Evolutionary conservation across 176 grass and related monocot genomes (phyloP), one percentile per base, ranked within the genome.

Genomic region (Oryza coarctata): DNA sequence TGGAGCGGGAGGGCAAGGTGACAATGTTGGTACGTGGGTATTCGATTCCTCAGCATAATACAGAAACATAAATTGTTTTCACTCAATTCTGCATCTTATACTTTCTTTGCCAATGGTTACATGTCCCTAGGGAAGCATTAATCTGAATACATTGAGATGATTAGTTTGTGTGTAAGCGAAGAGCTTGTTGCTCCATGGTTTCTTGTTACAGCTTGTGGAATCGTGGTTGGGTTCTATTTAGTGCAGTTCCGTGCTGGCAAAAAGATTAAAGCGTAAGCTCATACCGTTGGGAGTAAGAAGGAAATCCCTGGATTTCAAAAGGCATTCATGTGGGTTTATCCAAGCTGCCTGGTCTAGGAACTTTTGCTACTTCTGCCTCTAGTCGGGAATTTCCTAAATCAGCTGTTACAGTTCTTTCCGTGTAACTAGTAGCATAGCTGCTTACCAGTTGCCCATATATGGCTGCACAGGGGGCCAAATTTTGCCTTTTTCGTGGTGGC

Each of bases 11-110:
- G 36, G 29, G 15, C n/a, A 25, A 33, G 34, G 38, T 39, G 6
- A 79, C 40, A 74, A 90, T 61, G 60, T 70, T 18, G 84, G 79
- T 90, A 83, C 9, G 83, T 49, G 9, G n/a, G 45, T 7, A 62
- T 71, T 64, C 9, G 7, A 20, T 23, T 64, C 20, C 20, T 66
- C 22, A 0, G 20, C 27, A 23, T 63, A 75, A 2, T 71, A 25
- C 26, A 23, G 5, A 22, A 83, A 27, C 70, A 75, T 70, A 3
- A 30, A 9, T 52, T 29, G 55, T 78, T 83, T 78, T 70, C 60
- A n/a, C n/a, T n/a, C n/a, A n/a, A 1, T 88, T 68, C 1, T 80
- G 75, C 47, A 49, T 12, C 5, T 0, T 1, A 15, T 60, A 26
- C 34, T 44, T 57, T 1, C 2, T 73, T 71, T 58, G 74, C 25